Evolutionary conservation across 225 moss, liverwort and hornwort species (phyloP).

Genomic region (Bryoerythrophyllum caledonicum): DNA sequence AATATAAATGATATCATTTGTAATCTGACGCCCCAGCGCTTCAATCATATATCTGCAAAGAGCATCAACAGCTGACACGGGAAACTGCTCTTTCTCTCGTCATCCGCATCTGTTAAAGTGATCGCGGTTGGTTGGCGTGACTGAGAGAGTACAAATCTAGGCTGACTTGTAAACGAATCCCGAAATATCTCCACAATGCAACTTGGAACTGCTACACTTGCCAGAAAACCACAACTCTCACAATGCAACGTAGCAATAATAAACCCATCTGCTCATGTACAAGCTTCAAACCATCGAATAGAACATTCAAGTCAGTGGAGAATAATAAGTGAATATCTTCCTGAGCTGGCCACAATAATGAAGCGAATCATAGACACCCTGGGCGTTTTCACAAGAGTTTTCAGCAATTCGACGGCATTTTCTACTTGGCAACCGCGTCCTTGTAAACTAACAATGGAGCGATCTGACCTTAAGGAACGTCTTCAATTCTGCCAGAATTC

Average conservation of each 20-base stretch:
- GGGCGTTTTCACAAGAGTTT: not conserved
- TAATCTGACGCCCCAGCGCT: not conserved
- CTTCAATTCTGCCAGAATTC: constrained; percentile 8
- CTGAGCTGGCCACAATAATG: not conserved
- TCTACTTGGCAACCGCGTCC: not conserved
- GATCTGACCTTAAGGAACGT: not conserved
- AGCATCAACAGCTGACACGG: not conserved
- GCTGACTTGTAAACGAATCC: constrained; percentile 48
- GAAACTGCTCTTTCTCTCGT: not conserved
- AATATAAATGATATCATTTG: too few relatives aligned
- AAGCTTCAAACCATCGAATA: not conserved
- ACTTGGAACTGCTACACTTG: not conserved
- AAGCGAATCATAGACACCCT: too few relatives aligned
- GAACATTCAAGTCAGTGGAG: not conserved
- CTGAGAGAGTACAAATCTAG: constrained; percentile 68
- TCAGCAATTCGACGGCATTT: not conserved
- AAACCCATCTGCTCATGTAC: not conserved
- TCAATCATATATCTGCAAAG: not conserved
- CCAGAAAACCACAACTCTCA: not conserved
- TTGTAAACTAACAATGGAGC: not conserved
- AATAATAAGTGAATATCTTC: not conserved
- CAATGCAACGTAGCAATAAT: not conserved
- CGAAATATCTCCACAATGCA: not conserved
- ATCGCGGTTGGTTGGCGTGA: not conserved
- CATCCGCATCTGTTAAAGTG: not conserved